These are phyloP conservation scores for Paraconiothyrium brasiliense DNA, from an alignment of 2,329 filamentous ascomycete species.

Conservation along the genomic window DNA sequence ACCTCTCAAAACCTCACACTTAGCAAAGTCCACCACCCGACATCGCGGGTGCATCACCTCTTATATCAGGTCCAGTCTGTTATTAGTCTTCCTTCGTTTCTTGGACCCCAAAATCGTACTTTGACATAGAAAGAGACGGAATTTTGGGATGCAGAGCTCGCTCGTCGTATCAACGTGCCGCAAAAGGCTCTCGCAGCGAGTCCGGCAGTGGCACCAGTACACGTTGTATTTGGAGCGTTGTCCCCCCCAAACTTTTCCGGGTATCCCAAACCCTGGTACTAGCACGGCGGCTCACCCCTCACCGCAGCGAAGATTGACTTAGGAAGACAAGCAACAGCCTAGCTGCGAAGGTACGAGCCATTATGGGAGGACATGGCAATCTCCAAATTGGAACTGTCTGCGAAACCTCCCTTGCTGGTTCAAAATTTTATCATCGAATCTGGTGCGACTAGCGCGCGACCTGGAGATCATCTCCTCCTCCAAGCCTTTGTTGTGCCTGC, in stretches of 20 bases:
- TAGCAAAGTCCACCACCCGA: not conserved
- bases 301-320: not conserved
- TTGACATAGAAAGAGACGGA: constrained; percentile 4
- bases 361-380: not conserved
- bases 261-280: not conserved
- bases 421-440: not conserved
- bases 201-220: not conserved
- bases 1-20: not conserved
- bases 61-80: not conserved
- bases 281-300: constrained; percentile 5
- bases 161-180: not conserved
- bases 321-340: not conserved
- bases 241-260: not conserved
- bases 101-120: not conserved
- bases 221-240: not conserved
- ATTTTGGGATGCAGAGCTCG: not conserved
- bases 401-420: not conserved
- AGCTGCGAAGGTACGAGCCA: not conserved
- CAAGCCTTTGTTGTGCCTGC: not conserved
- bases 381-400: not conserved
- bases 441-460: not conserved
- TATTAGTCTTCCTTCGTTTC: not conserved
- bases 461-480: not conserved
- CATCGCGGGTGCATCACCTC: not conserved
- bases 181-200: not conserved